Evolutionary conservation across 345 rosid species (phyloP), one percentile per base, ranked within the genome.

Genomic region (Citrus australasica): DNA sequence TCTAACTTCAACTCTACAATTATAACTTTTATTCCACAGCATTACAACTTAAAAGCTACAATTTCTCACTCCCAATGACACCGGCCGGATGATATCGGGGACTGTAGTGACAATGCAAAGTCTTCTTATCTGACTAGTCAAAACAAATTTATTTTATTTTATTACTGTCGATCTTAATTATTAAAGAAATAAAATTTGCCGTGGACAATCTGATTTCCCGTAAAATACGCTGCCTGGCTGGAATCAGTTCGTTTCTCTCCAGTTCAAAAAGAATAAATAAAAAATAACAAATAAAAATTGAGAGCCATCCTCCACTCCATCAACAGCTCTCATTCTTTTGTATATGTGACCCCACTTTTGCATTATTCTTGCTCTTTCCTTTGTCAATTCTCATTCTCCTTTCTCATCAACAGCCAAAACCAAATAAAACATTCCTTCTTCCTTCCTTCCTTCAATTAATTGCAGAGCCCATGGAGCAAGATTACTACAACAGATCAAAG

Each of bases 381-480:
- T 19, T 71, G 62, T 55, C 63, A 53, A 53, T 71, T 71, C 61
- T 21, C 33, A 51, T 71, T 71, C 61, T 21, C 33, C 2, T 63
- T 42, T 42, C 51, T 42, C 51, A 46, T 46, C 51, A 46, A 46
- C 51, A 13, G 4, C 51, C 51, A 3, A 13, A 46, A 46, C 51
- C 38, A 53, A 53, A 53, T 22, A 53, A 53, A 53, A 53, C 58
- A 53, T 4, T 66, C 55, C 25, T 14, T 13, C 64, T 62, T 70
- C 51, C 17, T 30, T n/a, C 32, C 25, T 25, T n/a, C 32, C 25
- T 25, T 32, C 68, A 7, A 38, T 24, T 27, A 13, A 13, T 46
- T 46, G 51, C 13, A 46, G 51, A 46, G 51, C 51, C 13, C 58
- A 94, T 92, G 98, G 96, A 88, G 59, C 91, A 87, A 35, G 69